Evolutionary conservation across 805 yeast genomes (phyloP).

Genomic region (Hanseniaspora clermontiae): DNA sequence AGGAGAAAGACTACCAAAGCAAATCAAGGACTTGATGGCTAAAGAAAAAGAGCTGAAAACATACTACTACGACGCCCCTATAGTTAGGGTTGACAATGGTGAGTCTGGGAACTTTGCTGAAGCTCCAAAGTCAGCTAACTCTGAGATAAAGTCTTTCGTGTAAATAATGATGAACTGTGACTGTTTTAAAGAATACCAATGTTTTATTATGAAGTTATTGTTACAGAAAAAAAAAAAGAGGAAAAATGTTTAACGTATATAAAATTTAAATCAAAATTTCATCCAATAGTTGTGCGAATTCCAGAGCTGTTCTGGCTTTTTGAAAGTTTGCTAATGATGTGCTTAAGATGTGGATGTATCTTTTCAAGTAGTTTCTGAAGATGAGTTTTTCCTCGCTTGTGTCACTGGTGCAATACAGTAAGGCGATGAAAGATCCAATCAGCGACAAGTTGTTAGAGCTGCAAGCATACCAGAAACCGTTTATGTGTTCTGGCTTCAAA

Average conservation of each 20-base stretch:
- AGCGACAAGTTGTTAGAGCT: conserved; percentile 66
- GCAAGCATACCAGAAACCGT: conserved; percentile 81
- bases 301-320: conserved; percentile 64
- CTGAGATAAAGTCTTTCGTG: conserved; percentile 27
- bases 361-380: conserved; percentile 56
- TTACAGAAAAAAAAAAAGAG: not conserved
- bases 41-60: conserved; percentile 13
- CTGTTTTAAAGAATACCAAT: too few species aligned
- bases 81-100: conserved; percentile 9
- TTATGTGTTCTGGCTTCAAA: conserved; percentile 69
- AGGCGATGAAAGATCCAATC: conserved; percentile 79
- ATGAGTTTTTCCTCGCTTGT: conserved; percentile 48
- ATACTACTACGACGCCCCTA: conserved; percentile 9
- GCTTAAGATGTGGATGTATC: conserved; percentile 64
- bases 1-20: conserved; percentile 27
- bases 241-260: not conserved
- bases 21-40: conserved; percentile 23
- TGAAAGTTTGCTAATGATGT: conserved; percentile 65
- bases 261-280: conserved; percentile 7
- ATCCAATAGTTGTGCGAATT: conserved; percentile 16
- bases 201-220: not conserved
- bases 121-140: not conserved
- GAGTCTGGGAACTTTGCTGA: conserved; percentile 13
- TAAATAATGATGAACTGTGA: conserved; percentile 15
- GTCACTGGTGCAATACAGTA: conserved; percentile 57